Evolutionary conservation across 768 basidiomycete species (phyloP).

Genomic region (Boletellus sp.): DNA sequence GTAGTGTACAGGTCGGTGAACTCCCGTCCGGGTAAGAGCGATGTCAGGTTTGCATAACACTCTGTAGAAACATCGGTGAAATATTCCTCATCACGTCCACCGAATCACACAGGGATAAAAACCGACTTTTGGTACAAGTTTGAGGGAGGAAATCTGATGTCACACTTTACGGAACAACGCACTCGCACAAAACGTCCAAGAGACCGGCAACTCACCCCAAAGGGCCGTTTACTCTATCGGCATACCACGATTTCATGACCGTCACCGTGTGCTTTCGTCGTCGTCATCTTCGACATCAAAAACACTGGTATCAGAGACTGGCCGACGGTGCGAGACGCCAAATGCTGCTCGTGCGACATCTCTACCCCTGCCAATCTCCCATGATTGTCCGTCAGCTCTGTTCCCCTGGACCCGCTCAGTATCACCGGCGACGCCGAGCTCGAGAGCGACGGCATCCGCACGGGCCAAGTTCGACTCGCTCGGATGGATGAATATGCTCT

Average conservation of each 20-base stretch:
- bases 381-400: slow-evolving; percentile 38
- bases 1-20: too few relatives aligned
- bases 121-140: too few relatives aligned
- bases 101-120: too few relatives aligned
- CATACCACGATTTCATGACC: background rate
- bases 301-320: slow-evolving; percentile 1
- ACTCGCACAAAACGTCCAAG: too few relatives aligned
- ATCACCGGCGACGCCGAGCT: slow-evolving; percentile 48
- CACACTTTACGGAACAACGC: too few relatives aligned
- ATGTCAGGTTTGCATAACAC: too few relatives aligned
- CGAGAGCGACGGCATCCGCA: slow-evolving; percentile 57
- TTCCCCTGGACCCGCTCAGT: slow-evolving; percentile 45
- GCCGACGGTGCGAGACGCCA: slow-evolving; percentile 14
- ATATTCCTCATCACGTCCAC: too few relatives aligned
- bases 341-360: slow-evolving; percentile 48
- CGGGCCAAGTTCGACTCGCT: slow-evolving; percentile 59
- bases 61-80: too few relatives aligned
- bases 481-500: slow-evolving; percentile 61
- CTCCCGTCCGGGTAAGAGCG: too few relatives aligned
- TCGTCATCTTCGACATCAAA: slow-evolving; percentile 18
- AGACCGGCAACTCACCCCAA: too few relatives aligned
- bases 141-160: too few relatives aligned
- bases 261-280: slow-evolving; percentile 4
- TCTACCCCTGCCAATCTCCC: slow-evolving; percentile 51
- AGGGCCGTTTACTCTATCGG: too few relatives aligned